A percentile compares a stretch with the other conserved stretches of the same genome.
phyloP scores from a whole-genome alignment of 495 filamentous ascomycete species.

The Lasiosphaeris hirsuta region DNA sequence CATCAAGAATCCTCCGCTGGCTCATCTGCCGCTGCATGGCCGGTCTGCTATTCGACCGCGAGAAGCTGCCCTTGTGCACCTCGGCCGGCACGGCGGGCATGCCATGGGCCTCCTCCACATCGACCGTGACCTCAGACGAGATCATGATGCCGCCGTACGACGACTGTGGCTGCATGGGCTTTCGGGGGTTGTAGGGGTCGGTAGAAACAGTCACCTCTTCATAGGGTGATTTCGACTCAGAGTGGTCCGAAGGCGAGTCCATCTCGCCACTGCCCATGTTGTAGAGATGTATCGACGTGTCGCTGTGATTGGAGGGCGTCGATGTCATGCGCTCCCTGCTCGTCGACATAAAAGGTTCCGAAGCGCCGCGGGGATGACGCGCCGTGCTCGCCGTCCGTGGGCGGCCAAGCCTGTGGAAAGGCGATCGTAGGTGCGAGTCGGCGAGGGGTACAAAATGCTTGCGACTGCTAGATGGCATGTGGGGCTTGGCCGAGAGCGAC shows the following conservation, averaged over 20 bases:
- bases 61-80: neutral
- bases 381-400: neutral
- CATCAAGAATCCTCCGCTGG: neutral
- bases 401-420: neutral
- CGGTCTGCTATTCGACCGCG: neutral
- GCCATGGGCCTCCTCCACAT: constrained; percentile 18
- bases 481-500: constrained; percentile 24
- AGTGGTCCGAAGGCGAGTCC: neutral
- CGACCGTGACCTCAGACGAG: constrained; percentile 35
- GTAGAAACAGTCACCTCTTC: neutral
- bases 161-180: neutral
- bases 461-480: neutral
- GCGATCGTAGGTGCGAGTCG: neutral
- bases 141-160: constrained; percentile 44
- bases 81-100: neutral
- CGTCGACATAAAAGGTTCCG: constrained; percentile 5
- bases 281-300: constrained; percentile 14
- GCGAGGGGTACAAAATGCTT: neutral
- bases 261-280: neutral
- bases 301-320: constrained; percentile 15
- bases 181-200: neutral
- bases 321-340: constrained; percentile 16
- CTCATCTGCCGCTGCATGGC: constrained; percentile 4
- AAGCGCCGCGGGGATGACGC: constrained; percentile 1
- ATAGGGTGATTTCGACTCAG: neutral